Evolutionary conservation across 305 asterid genomes (phyloP), one percentile per base, ranked within the genome.

Genomic region (Nicotiana rustica): DNA sequence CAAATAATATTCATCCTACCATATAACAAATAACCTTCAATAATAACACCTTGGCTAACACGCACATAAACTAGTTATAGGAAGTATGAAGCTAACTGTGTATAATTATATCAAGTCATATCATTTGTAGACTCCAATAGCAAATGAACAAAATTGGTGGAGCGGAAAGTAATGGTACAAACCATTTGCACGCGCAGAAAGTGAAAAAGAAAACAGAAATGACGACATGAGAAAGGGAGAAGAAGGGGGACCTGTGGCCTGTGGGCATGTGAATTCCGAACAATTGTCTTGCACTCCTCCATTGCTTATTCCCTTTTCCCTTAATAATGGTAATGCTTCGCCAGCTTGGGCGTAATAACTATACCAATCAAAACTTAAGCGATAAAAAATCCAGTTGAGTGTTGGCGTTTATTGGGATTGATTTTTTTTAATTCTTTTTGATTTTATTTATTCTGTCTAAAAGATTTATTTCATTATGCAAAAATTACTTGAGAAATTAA

Each of bases 131-230:
- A 9, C 13, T 38, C 57, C 59, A 61, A 61, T 18, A 9, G 67
- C 67, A 61, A 61, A 59, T 5, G 25, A 59, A 18, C 65, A 59
- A 59, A 59, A 59, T 17, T 17, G 77, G 77, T 10, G 10, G 57
- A 4, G 77, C 41, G 57, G 1, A 44, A 71, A 44, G 62, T 13
- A 47, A 21, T 71, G 38, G 79, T 47, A 47, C 79, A 33, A 21
- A 21, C 41, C 21, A 47, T 47, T 71, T 12, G 79, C 79, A 47
- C 59, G 79, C 38, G 62, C 21, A 71, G 18, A 71, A 71, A 71
- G 78, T 71, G 19, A 44, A 70, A 44, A 70, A 47, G 10, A 19
- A 4, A 3, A 71, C 49, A 44, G 1, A 71, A 5, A 2, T 12
- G 33, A 18, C 17, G 17, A 69, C 10, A 52, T 41, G n/a, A 41